Base-by-base conservation (phyloP, 2,329 filamentous ascomycete species). In the Monosporascus cannonballus region DNA sequence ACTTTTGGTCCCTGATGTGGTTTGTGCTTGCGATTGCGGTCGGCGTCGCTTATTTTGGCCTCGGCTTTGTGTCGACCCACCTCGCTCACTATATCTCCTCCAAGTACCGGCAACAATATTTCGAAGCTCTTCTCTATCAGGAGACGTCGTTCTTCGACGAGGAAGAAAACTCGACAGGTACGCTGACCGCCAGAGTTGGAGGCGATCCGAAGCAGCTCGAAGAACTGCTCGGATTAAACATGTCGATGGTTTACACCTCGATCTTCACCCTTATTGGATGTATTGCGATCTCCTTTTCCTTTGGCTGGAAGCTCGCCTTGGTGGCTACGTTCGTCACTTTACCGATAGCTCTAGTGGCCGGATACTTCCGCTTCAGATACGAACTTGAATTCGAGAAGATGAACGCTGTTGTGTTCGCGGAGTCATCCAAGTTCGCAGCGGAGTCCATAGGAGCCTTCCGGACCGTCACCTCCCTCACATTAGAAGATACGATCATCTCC, bases 281-380 rank as follows among this genome's bases (percentile, higher is more conserved):
- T 7, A 69, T 89, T 15, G 72, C 78, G 44, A 86, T 92, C 49
- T 77, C 85, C 1, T 90, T 89, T 61, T 73, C 78, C 4, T 90
- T 86, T 64, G 85, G 86, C 1, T 92, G 89, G 89, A 92, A 90
- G 65, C 74, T 93, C 8, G 82, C 85, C 0, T 70, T 90, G 0
- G 84, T 92, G 0, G 78, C 81, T 0, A 71, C 84, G 8, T 86
- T 83, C 59, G 81, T 87, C 8, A 78, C 79, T 6, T 67, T 80
- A 51, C 80, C 80, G 0, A 63, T 83, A 22, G 71, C 75, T 45
- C 57, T 82, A 3, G 51, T 66, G 5, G 72, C 76, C 0, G 75
- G 74, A 0, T 83, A 74, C 60, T 78, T 73, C 66, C 75, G 79
- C 1, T 69, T 82, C 58, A 75, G 71, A 55, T 81, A 80, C 58